These are phyloP conservation scores for Endothia cerciana DNA, from an alignment of 2,329 filamentous ascomycete genomes.

Conservation along the genomic window DNA sequence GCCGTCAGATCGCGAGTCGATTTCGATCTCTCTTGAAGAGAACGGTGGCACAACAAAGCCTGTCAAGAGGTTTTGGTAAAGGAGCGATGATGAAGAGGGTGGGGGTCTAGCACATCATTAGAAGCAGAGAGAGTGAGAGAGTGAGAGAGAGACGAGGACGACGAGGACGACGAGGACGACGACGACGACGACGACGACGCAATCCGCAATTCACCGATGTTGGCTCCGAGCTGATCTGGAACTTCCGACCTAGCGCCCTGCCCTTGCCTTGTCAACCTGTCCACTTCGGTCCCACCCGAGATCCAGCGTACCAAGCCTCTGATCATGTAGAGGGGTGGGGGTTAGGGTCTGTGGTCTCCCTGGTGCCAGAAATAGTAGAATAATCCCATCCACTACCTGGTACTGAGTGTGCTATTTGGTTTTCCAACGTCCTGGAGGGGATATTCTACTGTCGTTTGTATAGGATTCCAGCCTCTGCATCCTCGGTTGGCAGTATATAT, in stretches of 20 bases:
- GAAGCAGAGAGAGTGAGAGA: neutral
- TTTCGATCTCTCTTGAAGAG: no score
- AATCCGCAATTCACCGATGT: constrained; percentile 9
- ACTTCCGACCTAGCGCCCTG: neutral
- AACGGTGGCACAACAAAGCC: no score
- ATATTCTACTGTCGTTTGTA: no score
- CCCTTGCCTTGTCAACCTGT: constrained; percentile 2
- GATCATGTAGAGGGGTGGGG: neutral
- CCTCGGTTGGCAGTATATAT: no score
- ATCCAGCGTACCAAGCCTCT: neutral
- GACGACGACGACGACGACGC: neutral
- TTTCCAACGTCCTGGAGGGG: no score
- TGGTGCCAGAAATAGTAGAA: neutral
- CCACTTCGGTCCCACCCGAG: constrained; percentile 16
- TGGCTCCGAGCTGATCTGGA: constrained; percentile 6
- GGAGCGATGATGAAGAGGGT: neutral
- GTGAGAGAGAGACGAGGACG: neutral
- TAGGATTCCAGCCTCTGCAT: no score
- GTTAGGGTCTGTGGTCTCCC: neutral
- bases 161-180: neutral
- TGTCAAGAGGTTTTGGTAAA: neutral
- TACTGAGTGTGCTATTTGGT: no score
- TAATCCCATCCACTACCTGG: no score
- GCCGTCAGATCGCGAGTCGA: no score
- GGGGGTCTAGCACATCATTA: neutral